phyloP scores from a whole-genome alignment of 495 filamentous ascomycete species.

The Terfezia boudieri region DNA sequence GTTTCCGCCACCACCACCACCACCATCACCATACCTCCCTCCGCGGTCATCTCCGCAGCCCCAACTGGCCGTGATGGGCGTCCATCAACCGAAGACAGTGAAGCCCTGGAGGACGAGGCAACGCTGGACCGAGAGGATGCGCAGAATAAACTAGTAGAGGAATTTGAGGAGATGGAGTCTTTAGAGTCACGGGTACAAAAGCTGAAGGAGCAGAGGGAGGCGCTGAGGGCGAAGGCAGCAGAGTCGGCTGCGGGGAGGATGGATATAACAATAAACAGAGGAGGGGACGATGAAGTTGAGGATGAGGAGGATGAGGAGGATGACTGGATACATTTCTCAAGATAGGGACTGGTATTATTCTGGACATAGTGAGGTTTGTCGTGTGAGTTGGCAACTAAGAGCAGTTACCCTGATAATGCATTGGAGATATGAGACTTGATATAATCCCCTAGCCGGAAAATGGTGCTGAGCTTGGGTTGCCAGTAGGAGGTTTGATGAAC shows the following conservation, averaged over 20 bases:
- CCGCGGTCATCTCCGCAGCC: slow-evolving; percentile 42
- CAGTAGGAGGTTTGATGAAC: too few relatives aligned
- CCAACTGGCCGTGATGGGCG: slow-evolving; percentile 40
- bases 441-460: too few relatives aligned
- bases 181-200: slow-evolving; percentile 58
- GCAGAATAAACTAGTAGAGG: slow-evolving; percentile 52
- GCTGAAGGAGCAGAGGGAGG: slow-evolving; percentile 46
- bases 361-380: too few relatives aligned
- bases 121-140: slow-evolving; percentile 27
- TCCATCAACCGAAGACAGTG: slow-evolving; percentile 24
- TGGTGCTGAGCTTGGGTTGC: too few relatives aligned
- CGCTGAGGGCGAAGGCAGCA: slow-evolving; percentile 28
- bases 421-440: too few relatives aligned
- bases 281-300: slow-evolving; percentile 34
- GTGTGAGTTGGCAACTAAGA: too few relatives aligned
- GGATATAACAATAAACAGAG: slow-evolving; percentile 19
- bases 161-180: slow-evolving; percentile 88
- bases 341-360: too few relatives aligned
- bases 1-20: slow-evolving; percentile 5
- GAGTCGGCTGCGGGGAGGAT: slow-evolving; percentile 11
- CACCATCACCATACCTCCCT: neutral
- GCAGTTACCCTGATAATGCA: too few relatives aligned
- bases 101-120: slow-evolving; percentile 34
- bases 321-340: slow-evolving; percentile 1
- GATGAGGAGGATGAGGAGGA: slow-evolving; percentile 15